Conservation (phyloP, 768 basidiomycete species). For the Auriscalpium vulgare region DNA sequence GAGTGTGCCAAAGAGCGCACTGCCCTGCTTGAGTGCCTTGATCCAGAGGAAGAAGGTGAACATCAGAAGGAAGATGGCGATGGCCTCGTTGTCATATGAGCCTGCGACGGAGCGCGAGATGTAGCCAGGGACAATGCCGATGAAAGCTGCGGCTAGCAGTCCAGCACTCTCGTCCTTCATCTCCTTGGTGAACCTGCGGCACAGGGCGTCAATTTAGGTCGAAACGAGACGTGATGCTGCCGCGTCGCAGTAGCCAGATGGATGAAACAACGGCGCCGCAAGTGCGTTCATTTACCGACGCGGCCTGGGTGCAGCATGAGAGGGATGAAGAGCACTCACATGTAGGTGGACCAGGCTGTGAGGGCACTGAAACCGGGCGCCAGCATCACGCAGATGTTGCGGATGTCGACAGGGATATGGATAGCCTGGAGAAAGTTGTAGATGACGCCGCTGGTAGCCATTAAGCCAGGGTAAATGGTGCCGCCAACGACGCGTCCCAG, state of each 20-base stretch:
- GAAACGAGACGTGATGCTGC: no score
- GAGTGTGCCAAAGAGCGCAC: slow-evolving; percentile 82
- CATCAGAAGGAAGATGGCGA: slow-evolving; percentile 99
- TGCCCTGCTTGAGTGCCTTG: slow-evolving; percentile 89
- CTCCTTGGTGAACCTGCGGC: slow-evolving; percentile 84
- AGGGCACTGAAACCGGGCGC: slow-evolving; percentile 96
- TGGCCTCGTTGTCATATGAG: slow-evolving; percentile 99
- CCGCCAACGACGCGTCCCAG: slow-evolving; percentile 97
- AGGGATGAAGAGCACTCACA: slow-evolving; percentile 36
- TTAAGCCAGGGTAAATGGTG: slow-evolving; percentile 95
- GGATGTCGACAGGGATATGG: slow-evolving; percentile 94
- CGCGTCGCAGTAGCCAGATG: not conserved
- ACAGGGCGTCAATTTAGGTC: no score
- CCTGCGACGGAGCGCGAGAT: slow-evolving; percentile 99
- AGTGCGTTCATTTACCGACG: not conserved
- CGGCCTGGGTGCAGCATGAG: not conserved
- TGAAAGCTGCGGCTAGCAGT: slow-evolving; percentile 95
- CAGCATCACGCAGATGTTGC: slow-evolving; percentile 93
- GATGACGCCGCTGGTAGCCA: slow-evolving; percentile 97
- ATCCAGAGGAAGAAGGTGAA: slow-evolving; percentile 98
- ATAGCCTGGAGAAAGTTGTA: slow-evolving; percentile 84
- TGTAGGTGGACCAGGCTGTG: slow-evolving; percentile 94
- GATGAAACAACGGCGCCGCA: not conserved
- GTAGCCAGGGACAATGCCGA: slow-evolving; percentile 96
- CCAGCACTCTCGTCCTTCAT: slow-evolving; percentile 94